Evolutionary conservation across 2,329 filamentous ascomycete species (phyloP).

Genomic region (Lasiodiplodia sp.): DNA sequence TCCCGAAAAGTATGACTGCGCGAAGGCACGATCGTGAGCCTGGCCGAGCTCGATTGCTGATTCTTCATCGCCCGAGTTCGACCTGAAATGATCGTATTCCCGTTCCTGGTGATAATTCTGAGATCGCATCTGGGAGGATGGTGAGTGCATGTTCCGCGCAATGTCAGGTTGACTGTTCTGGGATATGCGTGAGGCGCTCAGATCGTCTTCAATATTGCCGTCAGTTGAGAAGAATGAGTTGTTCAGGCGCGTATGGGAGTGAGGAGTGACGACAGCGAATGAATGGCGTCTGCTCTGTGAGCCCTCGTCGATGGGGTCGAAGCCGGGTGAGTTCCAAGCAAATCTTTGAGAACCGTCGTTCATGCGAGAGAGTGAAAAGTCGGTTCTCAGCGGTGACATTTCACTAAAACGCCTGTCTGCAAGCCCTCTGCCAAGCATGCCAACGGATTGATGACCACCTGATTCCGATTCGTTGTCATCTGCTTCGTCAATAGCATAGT

Average conservation of each 20-base stretch:
- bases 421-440: constrained; percentile 18
- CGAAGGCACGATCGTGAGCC: constrained; percentile 30
- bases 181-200: constrained; percentile 13
- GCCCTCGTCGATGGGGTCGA: constrained; percentile 66
- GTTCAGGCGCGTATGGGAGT: constrained; percentile 40
- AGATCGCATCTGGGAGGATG: constrained; percentile 16
- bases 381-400: constrained; percentile 44
- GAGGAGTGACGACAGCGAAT: constrained; percentile 57
- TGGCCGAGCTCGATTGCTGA: constrained; percentile 28
- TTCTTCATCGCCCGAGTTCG: constrained; percentile 29
- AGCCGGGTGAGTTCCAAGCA: constrained; percentile 73
- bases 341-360: constrained; percentile 53
- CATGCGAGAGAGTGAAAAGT: constrained; percentile 39
- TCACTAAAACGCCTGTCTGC: constrained; percentile 30
- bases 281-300: constrained; percentile 80
- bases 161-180: constrained; percentile 17
- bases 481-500: constrained; percentile 76
- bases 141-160: constrained; percentile 12
- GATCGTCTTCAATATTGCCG: constrained; percentile 21
- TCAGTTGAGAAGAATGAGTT: constrained; percentile 36
- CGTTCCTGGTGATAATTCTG: constrained; percentile 21
- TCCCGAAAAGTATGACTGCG: constrained; percentile 48
- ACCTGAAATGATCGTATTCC: constrained; percentile 29
- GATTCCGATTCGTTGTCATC: constrained; percentile 60
- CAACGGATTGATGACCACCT: constrained; percentile 4